A percentile compares a stretch with the other conserved stretches of the same genome.
Conservation (phyloP, 805 yeast genomes). For the Pichia deserticola region DNA sequence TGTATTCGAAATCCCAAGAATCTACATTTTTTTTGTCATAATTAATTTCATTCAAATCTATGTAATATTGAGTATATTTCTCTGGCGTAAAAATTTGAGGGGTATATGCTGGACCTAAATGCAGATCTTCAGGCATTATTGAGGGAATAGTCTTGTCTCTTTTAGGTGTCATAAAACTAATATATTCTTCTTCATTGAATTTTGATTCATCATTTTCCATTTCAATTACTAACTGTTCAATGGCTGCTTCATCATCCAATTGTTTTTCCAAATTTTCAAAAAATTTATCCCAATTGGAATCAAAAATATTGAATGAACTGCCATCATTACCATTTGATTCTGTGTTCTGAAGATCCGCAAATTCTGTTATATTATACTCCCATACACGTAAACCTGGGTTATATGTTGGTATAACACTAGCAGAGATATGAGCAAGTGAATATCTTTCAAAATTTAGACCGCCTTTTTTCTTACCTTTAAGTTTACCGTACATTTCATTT, state of each 20-base stretch:
- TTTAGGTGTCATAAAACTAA: constrained; percentile 2
- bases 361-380: constrained; percentile 71
- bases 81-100: constrained; percentile 69
- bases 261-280: constrained; percentile 7
- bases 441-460: constrained; percentile 50
- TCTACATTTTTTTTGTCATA: constrained; percentile 30
- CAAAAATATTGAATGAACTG: neutral
- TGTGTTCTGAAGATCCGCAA: constrained; percentile 16
- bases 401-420: constrained; percentile 78
- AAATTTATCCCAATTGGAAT: constrained; percentile 13
- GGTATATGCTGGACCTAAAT: constrained; percentile 70
- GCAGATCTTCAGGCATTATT: constrained; percentile 43
- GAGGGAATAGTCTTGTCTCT: constrained; percentile 58
- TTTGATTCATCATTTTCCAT: constrained; percentile 12
- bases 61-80: constrained; percentile 64
- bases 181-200: constrained; percentile 8
- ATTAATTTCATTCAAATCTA: constrained; percentile 40
- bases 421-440: constrained; percentile 59
- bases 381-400: constrained; percentile 78
- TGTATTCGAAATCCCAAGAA: constrained; percentile 42
- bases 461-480: constrained; percentile 38
- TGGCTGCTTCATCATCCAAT: constrained; percentile 3
- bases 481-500: constrained; percentile 41
- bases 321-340: neutral
- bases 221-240: constrained; percentile 4